Evolutionary conservation across 192 early-diverging fungal genomes (phyloP), one percentile per base, ranked within the genome.

Genomic region (Geranomyces variabilis): DNA sequence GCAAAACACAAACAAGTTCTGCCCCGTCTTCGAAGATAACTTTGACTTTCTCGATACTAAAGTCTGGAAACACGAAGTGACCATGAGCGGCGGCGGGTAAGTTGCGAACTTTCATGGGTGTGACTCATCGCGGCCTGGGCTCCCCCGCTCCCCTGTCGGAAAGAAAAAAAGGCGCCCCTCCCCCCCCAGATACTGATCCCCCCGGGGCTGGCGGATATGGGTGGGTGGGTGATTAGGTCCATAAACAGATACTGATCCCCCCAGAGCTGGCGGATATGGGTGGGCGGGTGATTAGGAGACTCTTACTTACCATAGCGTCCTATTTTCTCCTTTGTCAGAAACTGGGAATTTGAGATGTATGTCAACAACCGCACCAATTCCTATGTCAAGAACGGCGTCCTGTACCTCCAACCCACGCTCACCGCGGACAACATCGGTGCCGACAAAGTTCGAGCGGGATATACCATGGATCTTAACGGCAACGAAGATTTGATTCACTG

Each of bases 401-500:
- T 90, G 22, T 88, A 88, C 68, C 68, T 90, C 48, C 76, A 82
- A 15, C 89, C 89, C 3, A 88, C 89, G 2, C 72, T 85, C 21
- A 89, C 88, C 13, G 67, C 81, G 17, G 72, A 85, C 22, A 77
- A 67, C 24, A 84, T 90, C 28, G 86, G 86, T 14, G 73, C 59
- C 31, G 68, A 58, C 10, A 76, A 73, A 6, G 62, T 87, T 26
- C 71, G 68, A 31, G 68, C 75, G 51, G 81, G 76, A 19, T 60
- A 8, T 29, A 80, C 84, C 49, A 72, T 79, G 29, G 64, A 81
- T 41, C 22, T 80, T 6, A 46, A 26, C 9, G 56, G 36, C 1
- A 31, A 60, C 31, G 60, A 61, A 28, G 36, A 49, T 36, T 8
- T 28, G 3, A 55, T 63, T 14, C 56, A 57, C 33, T 80, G 76